A percentile compares a stretch with the other conserved stretches of the same genome.
These are phyloP conservation scores for Diaporthe longicolla DNA, from an alignment of 2,329 filamentous ascomycete species.

Conservation along the genomic window DNA sequence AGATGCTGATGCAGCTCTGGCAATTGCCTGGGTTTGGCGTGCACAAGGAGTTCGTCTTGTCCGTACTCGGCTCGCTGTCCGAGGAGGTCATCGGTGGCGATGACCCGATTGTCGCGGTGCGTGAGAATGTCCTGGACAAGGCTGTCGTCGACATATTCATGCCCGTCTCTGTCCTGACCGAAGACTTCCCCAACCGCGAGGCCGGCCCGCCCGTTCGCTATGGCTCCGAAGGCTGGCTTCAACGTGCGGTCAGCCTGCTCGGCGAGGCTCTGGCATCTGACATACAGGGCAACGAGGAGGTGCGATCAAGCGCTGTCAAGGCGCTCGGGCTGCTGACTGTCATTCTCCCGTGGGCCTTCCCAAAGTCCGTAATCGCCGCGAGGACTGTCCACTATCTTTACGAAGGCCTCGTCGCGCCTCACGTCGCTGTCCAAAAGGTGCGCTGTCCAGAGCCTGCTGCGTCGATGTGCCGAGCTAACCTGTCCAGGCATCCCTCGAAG, in stretches of 20 bases:
- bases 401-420: conserved; percentile 77
- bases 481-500: conserved; percentile 80
- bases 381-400: conserved; percentile 80
- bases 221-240: conserved; percentile 89
- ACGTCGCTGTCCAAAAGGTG: conserved; percentile 82
- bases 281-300: conserved; percentile 74
- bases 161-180: conserved; percentile 79
- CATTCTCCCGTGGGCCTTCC: conserved; percentile 88
- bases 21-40: conserved; percentile 73
- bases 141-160: conserved; percentile 96
- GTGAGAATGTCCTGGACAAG: conserved; percentile 87
- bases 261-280: conserved; percentile 78
- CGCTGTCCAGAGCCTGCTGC: conserved; percentile 46
- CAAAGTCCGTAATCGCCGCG: conserved; percentile 81
- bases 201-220: conserved; percentile 77
- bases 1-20: conserved; percentile 86
- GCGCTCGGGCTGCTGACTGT: conserved; percentile 83
- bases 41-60: conserved; percentile 88
- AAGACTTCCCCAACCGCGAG: conserved; percentile 82
- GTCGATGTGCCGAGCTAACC: conserved; percentile 44
- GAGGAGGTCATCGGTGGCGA: conserved; percentile 95
- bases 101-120: conserved; percentile 85
- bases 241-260: conserved; percentile 81
- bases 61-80: conserved; percentile 89
- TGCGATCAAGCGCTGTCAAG: conserved; percentile 80